Conservation (phyloP, 1,284 basidiomycete genomes). For the Tylopilus sp. region DNA sequence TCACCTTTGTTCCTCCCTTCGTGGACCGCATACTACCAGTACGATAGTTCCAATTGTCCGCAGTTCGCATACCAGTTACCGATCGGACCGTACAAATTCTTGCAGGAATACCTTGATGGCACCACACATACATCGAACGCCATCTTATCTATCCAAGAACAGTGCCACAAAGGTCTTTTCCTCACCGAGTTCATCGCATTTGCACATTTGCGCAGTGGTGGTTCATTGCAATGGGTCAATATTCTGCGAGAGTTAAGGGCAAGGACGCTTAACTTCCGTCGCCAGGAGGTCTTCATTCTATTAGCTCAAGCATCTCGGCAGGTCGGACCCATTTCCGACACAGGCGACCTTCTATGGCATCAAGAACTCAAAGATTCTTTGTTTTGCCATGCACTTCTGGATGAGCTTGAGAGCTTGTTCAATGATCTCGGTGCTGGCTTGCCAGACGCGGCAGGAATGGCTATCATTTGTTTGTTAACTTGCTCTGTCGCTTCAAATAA, state of each 20-base stretch:
- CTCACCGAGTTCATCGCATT: slow-evolving; percentile 52
- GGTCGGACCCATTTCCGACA: slow-evolving; percentile 31
- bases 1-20: too few relatives aligned
- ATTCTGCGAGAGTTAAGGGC: slow-evolving; percentile 52
- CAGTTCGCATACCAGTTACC: too few relatives aligned
- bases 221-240: slow-evolving; percentile 59
- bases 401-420: slow-evolving; percentile 43
- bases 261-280: slow-evolving; percentile 47
- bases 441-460: slow-evolving; percentile 48
- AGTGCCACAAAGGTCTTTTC: too few relatives aligned
- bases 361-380: slow-evolving; percentile 34
- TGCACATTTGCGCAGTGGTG: slow-evolving; percentile 54
- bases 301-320: slow-evolving; percentile 54
- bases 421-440: slow-evolving; percentile 47
- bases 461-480: slow-evolving; percentile 39
- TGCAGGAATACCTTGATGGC: too few relatives aligned
- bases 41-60: too few relatives aligned
- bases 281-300: slow-evolving; percentile 50
- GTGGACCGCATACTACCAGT: too few relatives aligned
- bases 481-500: slow-evolving; percentile 30
- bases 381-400: slow-evolving; percentile 48
- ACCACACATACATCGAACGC: too few relatives aligned
- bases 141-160: too few relatives aligned
- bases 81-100: too few relatives aligned
- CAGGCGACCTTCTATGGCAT: slow-evolving; percentile 43